These are phyloP conservation scores for Jamesozyma rosinii DNA, from an alignment of 805 yeast genomes.

Conservation along the genomic window DNA sequence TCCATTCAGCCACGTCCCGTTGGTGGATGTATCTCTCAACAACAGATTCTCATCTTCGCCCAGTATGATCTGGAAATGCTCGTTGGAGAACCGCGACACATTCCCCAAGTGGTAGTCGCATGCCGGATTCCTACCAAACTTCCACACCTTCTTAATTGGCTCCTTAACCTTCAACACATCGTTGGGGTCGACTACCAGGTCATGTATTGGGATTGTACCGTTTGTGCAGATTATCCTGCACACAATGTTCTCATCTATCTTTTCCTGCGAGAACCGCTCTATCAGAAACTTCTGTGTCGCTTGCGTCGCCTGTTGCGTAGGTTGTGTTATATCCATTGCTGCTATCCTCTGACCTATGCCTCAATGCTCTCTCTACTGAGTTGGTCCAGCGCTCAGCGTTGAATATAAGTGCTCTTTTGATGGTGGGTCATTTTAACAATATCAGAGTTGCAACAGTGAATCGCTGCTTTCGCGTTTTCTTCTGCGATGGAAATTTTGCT, in stretches of 20 bases:
- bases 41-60: constrained; percentile 44
- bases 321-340: constrained; percentile 35
- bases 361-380: too few species aligned
- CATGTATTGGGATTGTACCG: constrained; percentile 43
- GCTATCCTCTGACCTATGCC: too few species aligned
- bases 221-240: constrained; percentile 53
- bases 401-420: too few species aligned
- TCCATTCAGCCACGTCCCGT: constrained; percentile 84
- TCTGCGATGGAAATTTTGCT: too few species aligned
- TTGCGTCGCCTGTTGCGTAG: constrained; percentile 38
- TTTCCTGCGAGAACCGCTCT: constrained; percentile 32
- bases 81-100: constrained; percentile 61
- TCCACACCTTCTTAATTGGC: constrained; percentile 42
- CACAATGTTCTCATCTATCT: constrained; percentile 35
- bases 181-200: constrained; percentile 33
- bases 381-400: too few species aligned
- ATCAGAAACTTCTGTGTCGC: constrained; percentile 31
- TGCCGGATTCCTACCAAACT: constrained; percentile 59
- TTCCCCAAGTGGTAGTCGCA: constrained; percentile 58
- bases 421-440: too few species aligned
- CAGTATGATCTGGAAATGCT: constrained; percentile 66
- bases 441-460: too few species aligned
- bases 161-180: constrained; percentile 19
- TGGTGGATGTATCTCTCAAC: constrained; percentile 65
- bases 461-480: too few species aligned